Evolutionary conservation across 2,329 filamentous ascomycete species (phyloP).

Genomic region (Trichoderma sp.): DNA sequence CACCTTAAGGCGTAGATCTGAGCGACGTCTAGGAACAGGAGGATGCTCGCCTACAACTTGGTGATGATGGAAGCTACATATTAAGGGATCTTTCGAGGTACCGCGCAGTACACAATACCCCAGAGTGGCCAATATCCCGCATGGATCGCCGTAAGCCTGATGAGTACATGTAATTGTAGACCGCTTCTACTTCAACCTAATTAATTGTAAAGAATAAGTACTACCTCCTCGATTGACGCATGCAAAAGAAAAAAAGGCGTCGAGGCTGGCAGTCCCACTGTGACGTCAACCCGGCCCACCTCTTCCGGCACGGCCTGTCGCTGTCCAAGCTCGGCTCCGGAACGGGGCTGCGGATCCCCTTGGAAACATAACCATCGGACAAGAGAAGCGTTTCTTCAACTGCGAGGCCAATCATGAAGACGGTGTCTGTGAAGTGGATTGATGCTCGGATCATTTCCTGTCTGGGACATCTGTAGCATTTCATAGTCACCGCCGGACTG

Average conservation of each 20-base stretch:
- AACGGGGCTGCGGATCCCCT: constrained; percentile 6
- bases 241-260: neutral
- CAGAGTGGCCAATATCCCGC: neutral
- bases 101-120: neutral
- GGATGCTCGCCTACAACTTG: neutral
- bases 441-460: neutral
- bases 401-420: neutral
- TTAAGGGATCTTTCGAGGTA: neutral
- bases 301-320: constrained; percentile 29
- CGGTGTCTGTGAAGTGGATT: neutral
- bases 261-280: constrained; percentile 14
- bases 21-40: neutral
- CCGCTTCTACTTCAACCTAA: too few relatives aligned
- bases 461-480: neutral
- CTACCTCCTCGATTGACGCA: neutral
- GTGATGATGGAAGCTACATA: neutral
- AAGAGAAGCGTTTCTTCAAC: neutral
- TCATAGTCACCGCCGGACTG: neutral
- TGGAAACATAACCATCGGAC: constrained; percentile 12
- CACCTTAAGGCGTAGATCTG: neutral
- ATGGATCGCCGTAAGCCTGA: neutral
- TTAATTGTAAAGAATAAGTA: neutral
- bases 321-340: constrained; percentile 29
- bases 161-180: neutral
- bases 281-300: constrained; percentile 32